These are phyloP conservation scores for Asterella californica DNA, from an alignment of 225 moss, liverwort and hornwort species.

Conservation along the genomic window DNA sequence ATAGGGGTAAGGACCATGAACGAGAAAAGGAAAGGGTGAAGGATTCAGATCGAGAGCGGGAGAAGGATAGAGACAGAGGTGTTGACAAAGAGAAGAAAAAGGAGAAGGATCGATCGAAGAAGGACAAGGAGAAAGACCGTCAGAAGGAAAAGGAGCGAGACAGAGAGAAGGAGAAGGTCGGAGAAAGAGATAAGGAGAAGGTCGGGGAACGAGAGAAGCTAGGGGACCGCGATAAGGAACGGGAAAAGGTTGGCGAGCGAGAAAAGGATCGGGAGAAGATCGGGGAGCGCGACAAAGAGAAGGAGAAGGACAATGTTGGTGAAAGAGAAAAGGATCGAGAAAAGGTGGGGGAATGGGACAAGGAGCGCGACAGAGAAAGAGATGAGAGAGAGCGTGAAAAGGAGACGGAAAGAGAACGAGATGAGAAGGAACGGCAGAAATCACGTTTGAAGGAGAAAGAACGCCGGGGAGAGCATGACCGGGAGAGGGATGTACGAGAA, in stretches of 20 bases:
- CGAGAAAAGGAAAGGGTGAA: constrained; percentile 42
- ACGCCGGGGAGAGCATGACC: constrained; percentile 38
- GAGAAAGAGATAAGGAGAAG: constrained; percentile 52
- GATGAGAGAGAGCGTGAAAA: constrained; percentile 31
- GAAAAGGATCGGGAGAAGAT: constrained; percentile 55
- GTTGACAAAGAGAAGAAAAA: constrained; percentile 32
- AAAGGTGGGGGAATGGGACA: constrained; percentile 33
- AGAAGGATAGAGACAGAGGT: constrained; percentile 41
- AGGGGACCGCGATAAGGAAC: constrained; percentile 43
- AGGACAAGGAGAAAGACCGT: constrained; percentile 35
- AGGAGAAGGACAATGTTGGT: constrained; percentile 43
- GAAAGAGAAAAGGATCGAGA: constrained; percentile 48
- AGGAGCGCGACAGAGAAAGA: constrained; percentile 38
- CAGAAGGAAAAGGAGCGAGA: constrained; percentile 35
- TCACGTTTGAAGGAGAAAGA: constrained; percentile 29
- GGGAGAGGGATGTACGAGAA: constrained; percentile 46
- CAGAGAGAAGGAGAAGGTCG: no score
- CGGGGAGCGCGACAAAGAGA: constrained; percentile 40
- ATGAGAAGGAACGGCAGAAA: constrained; percentile 37
- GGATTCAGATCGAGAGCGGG: constrained; percentile 16
- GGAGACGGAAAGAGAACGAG: constrained; percentile 42
- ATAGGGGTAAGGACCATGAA: constrained; percentile 38
- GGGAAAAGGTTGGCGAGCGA: constrained; percentile 30
- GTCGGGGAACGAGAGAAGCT: constrained; percentile 43
- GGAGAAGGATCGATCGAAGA: constrained; percentile 43